Percentiles rank a stretch among this genome's conserved stretches.
phyloP scores from a whole-genome alignment of 2,329 filamentous ascomycete species.

The Blumeriella jaapii region DNA sequence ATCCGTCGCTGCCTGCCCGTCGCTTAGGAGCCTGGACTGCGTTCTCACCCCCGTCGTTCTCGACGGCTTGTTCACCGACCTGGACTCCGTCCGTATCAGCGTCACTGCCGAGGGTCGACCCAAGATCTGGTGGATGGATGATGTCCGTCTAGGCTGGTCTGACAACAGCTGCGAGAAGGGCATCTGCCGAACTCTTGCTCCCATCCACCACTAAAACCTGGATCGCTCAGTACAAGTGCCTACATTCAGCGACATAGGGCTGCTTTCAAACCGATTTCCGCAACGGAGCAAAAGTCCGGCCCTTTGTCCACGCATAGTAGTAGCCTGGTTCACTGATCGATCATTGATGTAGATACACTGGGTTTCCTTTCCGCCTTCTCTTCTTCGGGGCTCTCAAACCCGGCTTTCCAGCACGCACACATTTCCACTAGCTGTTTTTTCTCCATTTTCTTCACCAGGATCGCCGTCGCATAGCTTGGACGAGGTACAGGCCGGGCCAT shows the following conservation, averaged over 20 bases:
- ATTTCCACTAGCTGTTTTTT: slow-evolving; percentile 5
- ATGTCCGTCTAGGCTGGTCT: slow-evolving; percentile 33
- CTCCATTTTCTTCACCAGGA: too few relatives aligned
- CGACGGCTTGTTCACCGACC: slow-evolving; percentile 23
- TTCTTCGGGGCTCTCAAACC: neutral
- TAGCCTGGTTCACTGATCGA: too few relatives aligned
- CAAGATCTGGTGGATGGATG: slow-evolving; percentile 37
- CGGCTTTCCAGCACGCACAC: neutral
- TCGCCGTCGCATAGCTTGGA: too few relatives aligned
- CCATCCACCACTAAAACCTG: too few relatives aligned
- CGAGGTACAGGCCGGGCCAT: slow-evolving; percentile 1
- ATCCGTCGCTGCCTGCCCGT: slow-evolving; percentile 25
- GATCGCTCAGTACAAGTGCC: too few relatives aligned
- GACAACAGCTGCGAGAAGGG: slow-evolving; percentile 31
- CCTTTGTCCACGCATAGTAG: too few relatives aligned
- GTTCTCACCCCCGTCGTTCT: slow-evolving; percentile 22
- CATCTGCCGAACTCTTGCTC: slow-evolving; percentile 27
- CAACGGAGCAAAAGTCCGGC: too few relatives aligned
- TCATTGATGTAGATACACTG: slow-evolving; percentile 1
- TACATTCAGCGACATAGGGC: too few relatives aligned
- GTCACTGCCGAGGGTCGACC: slow-evolving; percentile 29
- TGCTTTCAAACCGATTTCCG: too few relatives aligned
- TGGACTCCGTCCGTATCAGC: slow-evolving; percentile 32
- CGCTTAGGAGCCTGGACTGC: slow-evolving; percentile 22
- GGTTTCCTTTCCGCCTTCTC: neutral